These are phyloP conservation scores for Cucurbita maxima DNA, from an alignment of 306 rosid genomes.

Conservation along the genomic window DNA sequence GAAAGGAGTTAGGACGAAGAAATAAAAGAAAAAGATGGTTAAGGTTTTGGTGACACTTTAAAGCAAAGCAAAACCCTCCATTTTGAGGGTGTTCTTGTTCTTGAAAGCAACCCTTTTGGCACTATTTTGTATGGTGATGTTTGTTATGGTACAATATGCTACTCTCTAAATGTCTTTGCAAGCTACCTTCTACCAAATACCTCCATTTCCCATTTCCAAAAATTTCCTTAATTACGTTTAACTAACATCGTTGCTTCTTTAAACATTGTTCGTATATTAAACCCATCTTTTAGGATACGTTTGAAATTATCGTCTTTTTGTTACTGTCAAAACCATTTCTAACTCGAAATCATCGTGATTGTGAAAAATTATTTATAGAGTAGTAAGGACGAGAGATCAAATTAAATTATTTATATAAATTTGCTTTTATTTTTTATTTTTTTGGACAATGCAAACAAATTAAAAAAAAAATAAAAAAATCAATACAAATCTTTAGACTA, in stretches of 20 bases:
- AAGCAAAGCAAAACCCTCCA: not conserved
- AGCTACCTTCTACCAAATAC: not conserved
- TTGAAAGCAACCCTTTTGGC: not conserved
- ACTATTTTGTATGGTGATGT: not conserved
- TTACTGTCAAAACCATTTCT: too few relatives aligned
- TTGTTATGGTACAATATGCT: not conserved
- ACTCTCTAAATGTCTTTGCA: not conserved
- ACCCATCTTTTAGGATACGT: not conserved
- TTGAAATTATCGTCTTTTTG: too few relatives aligned
- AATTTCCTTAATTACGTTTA: not conserved
- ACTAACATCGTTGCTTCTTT: not conserved
- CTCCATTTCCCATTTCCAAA: not conserved
- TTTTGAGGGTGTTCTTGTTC: not conserved
- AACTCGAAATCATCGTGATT: too few relatives aligned
- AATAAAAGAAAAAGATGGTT: not conserved
- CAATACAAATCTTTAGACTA: not conserved
- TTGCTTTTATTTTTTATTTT: too few relatives aligned
- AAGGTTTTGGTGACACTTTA: not conserved
- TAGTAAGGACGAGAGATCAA: too few relatives aligned
- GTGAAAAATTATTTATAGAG: too few relatives aligned
- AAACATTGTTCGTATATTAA: too few relatives aligned
- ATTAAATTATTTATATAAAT: too few relatives aligned
- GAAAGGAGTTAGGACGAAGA: not conserved
- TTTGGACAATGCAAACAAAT: too few relatives aligned
- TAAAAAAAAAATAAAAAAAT: too few relatives aligned